Conservation (phyloP, 257 asterid species). For the Jaltomata sinuosa region DNA sequence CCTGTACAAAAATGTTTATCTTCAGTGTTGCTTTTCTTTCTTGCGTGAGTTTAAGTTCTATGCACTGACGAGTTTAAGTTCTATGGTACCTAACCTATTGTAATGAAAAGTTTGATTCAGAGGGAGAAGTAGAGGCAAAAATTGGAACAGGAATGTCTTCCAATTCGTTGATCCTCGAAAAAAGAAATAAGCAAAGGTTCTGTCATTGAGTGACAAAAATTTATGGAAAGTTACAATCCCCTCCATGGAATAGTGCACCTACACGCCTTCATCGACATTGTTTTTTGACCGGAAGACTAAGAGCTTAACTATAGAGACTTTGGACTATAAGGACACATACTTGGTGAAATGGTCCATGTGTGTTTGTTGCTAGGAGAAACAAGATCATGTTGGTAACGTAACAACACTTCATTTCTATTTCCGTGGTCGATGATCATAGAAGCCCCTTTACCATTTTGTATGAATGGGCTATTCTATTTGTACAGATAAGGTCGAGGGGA, state of each 20-base stretch:
- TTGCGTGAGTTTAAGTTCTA: background rate
- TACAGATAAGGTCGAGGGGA: background rate
- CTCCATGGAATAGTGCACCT: background rate
- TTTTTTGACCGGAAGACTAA: background rate
- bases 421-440: background rate
- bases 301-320: background rate
- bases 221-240: background rate
- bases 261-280: background rate
- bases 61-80: background rate
- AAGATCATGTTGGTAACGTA: background rate
- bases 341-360: background rate
- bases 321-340: background rate
- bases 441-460: background rate
- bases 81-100: background rate
- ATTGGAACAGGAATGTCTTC: background rate
- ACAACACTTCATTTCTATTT: background rate
- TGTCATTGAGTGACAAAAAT: background rate
- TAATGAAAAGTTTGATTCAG: background rate
- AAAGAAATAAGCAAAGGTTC: background rate
- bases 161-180: too few relatives aligned
- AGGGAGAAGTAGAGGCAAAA: background rate
- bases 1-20: constrained; percentile 23
- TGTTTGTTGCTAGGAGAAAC: background rate
- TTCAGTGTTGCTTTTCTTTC: background rate
- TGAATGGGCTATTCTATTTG: background rate